These are phyloP conservation scores for Sclerotiophoma versabilis DNA, from an alignment of 2,329 filamentous ascomycete species.

Conservation along the genomic window DNA sequence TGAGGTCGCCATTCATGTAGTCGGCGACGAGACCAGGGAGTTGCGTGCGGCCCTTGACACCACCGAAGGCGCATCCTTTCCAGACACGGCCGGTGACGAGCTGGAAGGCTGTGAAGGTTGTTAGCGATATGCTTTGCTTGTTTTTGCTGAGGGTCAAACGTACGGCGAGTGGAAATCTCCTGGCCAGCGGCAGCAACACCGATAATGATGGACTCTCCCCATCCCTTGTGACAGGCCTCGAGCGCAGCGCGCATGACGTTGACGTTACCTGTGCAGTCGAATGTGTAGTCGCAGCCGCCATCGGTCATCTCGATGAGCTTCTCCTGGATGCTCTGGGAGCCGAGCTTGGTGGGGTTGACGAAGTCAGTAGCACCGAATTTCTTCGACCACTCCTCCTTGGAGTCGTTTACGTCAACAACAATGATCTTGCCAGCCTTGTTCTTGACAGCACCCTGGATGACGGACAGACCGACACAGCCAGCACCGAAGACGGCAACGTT, in stretches of 20 bases:
- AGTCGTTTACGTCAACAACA: constrained; percentile 80
- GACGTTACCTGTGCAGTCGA: constrained; percentile 98
- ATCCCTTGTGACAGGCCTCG: constrained; percentile 98
- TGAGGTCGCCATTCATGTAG: constrained; percentile 87
- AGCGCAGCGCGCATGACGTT: constrained; percentile 94
- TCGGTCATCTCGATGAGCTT: constrained; percentile 97
- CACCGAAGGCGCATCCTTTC: constrained; percentile 97
- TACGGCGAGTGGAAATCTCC: constrained; percentile 92
- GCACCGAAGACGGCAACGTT: constrained; percentile 94
- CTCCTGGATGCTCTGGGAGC: constrained; percentile 80
- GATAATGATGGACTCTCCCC: constrained; percentile 98
- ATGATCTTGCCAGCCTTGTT: constrained; percentile 83
- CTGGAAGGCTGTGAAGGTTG: constrained; percentile 77
- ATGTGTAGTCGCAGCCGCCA: constrained; percentile 97
- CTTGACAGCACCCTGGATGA: constrained; percentile 90
- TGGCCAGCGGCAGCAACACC: constrained; percentile 95
- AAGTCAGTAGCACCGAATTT: constrained; percentile 98
- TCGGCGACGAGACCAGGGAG: constrained; percentile 85
- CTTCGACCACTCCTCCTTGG: constrained; percentile 88
- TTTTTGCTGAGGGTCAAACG: constrained; percentile 52
- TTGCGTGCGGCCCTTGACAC: constrained; percentile 96
- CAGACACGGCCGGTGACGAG: constrained; percentile 96
- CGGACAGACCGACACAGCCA: constrained; percentile 92
- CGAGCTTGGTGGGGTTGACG: constrained; percentile 80
- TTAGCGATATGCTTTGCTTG: constrained; percentile 11